Evolutionary conservation across 1,284 basidiomycete species (phyloP).

Genomic region (Cryptococcus neoformans): DNA sequence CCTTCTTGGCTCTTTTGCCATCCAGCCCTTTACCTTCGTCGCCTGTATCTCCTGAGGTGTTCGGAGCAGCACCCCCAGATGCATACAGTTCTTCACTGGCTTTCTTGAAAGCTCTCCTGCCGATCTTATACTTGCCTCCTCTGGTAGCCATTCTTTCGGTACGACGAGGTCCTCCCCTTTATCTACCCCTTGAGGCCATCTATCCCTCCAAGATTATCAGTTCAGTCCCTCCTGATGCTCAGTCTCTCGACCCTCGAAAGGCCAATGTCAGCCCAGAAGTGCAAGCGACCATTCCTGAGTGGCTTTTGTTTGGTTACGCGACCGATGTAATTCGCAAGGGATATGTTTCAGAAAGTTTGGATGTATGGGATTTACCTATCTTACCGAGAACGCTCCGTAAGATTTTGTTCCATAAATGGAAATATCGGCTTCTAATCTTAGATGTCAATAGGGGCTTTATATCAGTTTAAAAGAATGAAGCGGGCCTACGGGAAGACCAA

Average conservation of each 20-base stretch:
- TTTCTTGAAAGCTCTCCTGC: conserved; percentile 21
- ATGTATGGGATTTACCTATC: conserved; percentile 80
- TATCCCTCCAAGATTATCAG: conserved; percentile 64
- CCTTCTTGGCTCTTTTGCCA: conserved; percentile 43
- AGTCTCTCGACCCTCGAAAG: conserved; percentile 29
- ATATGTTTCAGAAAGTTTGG: conserved; percentile 65
- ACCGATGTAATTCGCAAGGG: conserved; percentile 80
- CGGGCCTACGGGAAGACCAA: conserved; percentile 37
- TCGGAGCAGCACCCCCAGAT: conserved; percentile 7
- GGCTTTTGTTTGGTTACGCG: conserved; percentile 73
- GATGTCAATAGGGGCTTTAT: conserved; percentile 27
- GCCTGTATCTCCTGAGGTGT: conserved; percentile 10
- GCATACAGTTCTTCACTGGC: neutral
- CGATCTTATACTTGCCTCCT: conserved; percentile 52
- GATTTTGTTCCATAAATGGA: conserved; percentile 3
- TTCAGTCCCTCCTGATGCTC: conserved; percentile 26
- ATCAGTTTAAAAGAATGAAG: conserved; percentile 34
- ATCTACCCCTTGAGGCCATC: conserved; percentile 66
- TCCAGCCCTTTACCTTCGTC: conserved; percentile 32
- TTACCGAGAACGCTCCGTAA: conserved; percentile 69
- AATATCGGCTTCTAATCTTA: conserved; percentile 1
- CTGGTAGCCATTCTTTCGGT: conserved; percentile 57
- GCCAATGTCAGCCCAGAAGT: conserved; percentile 44
- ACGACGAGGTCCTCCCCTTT: conserved; percentile 67
- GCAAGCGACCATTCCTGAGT: conserved; percentile 58